Conservation (phyloP, 495 filamentous ascomycete genomes). For the Aspergillus nidulans region DNA sequence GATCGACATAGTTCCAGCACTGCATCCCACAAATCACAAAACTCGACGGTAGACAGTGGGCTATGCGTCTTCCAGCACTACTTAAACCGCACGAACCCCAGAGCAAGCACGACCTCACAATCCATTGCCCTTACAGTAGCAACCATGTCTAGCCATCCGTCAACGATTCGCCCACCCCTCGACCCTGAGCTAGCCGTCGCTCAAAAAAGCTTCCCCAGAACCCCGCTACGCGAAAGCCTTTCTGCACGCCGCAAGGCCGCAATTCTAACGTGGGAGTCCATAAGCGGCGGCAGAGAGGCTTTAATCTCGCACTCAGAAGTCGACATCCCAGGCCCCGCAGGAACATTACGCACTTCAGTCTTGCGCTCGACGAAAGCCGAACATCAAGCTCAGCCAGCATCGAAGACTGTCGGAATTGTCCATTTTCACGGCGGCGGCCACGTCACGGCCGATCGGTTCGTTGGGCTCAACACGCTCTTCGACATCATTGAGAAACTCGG, state of each 20-base stretch:
- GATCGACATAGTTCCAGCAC: too few species aligned
- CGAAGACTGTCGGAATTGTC: not conserved
- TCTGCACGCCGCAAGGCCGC: not conserved
- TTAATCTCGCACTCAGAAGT: not conserved
- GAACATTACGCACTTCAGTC: not conserved
- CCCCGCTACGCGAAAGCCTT: not conserved
- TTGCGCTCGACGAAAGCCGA: not conserved
- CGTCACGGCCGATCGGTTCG: slow-evolving; percentile 11
- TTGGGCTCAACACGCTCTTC: slow-evolving; percentile 1
- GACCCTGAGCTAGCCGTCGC: not conserved
- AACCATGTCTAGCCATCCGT: not conserved
- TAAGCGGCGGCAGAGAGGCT: not conserved
- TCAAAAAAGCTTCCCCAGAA: not conserved
- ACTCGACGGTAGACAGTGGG: not conserved
- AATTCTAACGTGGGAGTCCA: not conserved
- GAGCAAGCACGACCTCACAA: not conserved
- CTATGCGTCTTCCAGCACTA: not conserved
- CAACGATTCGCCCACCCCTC: not conserved
- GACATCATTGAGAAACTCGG: slow-evolving; percentile 10
- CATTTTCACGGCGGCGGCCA: slow-evolving; percentile 23
- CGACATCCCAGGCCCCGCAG: not conserved
- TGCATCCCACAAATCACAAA: not conserved
- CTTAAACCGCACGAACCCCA: not conserved
- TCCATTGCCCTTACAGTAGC: too few species aligned
- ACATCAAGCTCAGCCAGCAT: not conserved